Conservation (phyloP, 23 red algal genomes). For the Gracilaria caudata region DNA sequence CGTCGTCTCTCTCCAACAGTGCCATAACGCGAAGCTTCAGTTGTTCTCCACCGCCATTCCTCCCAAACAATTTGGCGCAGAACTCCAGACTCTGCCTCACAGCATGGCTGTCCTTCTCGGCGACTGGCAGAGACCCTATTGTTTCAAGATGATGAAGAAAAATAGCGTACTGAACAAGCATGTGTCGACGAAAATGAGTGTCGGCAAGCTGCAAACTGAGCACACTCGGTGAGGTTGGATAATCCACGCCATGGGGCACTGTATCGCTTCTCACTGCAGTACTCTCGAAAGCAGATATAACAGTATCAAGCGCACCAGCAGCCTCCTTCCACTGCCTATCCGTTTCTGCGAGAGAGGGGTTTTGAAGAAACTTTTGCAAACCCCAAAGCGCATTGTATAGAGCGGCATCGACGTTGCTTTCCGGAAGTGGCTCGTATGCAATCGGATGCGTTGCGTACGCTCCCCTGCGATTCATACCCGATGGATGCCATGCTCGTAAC, state of each 20-base stretch:
- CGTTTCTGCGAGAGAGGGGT: slow-evolving; percentile 39
- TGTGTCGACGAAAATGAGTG: slow-evolving; percentile 28
- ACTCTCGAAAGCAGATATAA: slow-evolving; percentile 43
- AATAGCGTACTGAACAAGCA: slow-evolving; percentile 56
- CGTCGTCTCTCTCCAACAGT: slow-evolving; percentile 23
- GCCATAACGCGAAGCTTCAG: slow-evolving; percentile 19
- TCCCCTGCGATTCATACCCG: slow-evolving; percentile 49
- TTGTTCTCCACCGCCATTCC: slow-evolving; percentile 14
- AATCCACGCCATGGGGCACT: slow-evolving; percentile 11
- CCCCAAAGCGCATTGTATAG: slow-evolving; percentile 56
- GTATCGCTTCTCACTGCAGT: slow-evolving; percentile 4
- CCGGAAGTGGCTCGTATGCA: slow-evolving; percentile 5
- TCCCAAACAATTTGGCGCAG: slow-evolving; percentile 34
- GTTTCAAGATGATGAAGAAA: slow-evolving; percentile 46
- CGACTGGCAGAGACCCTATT: background rate
- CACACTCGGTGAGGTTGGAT: slow-evolving; percentile 27
- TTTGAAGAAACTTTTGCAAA: slow-evolving; percentile 33
- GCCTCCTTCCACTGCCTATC: slow-evolving; percentile 14
- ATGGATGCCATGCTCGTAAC: slow-evolving; percentile 52
- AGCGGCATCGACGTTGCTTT: slow-evolving; percentile 29
- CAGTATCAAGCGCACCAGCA: background rate
- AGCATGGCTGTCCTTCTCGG: slow-evolving; percentile 15
- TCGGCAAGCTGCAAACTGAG: slow-evolving; percentile 37
- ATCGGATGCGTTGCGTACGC: slow-evolving; percentile 7
- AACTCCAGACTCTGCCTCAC: slow-evolving; percentile 19